Conservation (phyloP, 108 stramenopile genomes). For the Cyclotella atomus region DNA sequence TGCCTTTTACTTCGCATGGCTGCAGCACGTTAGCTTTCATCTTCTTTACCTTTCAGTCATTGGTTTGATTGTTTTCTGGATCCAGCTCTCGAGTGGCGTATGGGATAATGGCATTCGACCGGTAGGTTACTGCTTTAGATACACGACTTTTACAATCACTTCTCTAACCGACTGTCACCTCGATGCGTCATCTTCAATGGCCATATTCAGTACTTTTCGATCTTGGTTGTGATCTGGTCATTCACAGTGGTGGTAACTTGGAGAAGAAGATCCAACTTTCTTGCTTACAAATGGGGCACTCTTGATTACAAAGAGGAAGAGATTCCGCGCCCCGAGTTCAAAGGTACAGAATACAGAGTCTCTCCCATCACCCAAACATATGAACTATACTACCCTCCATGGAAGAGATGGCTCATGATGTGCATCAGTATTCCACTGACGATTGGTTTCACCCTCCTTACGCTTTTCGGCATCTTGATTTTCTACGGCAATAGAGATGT, state of each 20-base stretch:
- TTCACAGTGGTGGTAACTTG: slow-evolving; percentile 92
- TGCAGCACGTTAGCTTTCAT: slow-evolving; percentile 91
- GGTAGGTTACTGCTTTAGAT: slow-evolving; percentile 44
- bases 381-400: slow-evolving; percentile 81
- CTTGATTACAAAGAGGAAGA: slow-evolving; percentile 93
- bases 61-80: slow-evolving; percentile 77
- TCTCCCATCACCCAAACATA: slow-evolving; percentile 82
- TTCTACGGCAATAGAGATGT: slow-evolving; percentile 87
- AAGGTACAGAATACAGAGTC: slow-evolving; percentile 70
- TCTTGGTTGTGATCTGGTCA: slow-evolving; percentile 93
- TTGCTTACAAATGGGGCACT: slow-evolving; percentile 92
- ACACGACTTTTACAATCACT: not conserved
- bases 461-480: slow-evolving; percentile 80
- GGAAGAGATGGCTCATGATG: slow-evolving; percentile 86
- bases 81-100: slow-evolving; percentile 56
- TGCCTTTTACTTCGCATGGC: slow-evolving; percentile 98
- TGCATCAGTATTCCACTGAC: slow-evolving; percentile 85
- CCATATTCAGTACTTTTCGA: slow-evolving; percentile 18
- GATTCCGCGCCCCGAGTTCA: slow-evolving; percentile 90
- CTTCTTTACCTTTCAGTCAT: slow-evolving; percentile 71
- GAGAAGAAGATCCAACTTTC: slow-evolving; percentile 80
- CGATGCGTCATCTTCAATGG: not conserved
- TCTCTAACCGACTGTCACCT: too few relatives aligned
- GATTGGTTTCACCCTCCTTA: slow-evolving; percentile 70
- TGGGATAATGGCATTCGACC: slow-evolving; percentile 86